These are phyloP conservation scores for Claviceps digitariae DNA, from an alignment of 2,329 filamentous ascomycete genomes.

Conservation along the genomic window DNA sequence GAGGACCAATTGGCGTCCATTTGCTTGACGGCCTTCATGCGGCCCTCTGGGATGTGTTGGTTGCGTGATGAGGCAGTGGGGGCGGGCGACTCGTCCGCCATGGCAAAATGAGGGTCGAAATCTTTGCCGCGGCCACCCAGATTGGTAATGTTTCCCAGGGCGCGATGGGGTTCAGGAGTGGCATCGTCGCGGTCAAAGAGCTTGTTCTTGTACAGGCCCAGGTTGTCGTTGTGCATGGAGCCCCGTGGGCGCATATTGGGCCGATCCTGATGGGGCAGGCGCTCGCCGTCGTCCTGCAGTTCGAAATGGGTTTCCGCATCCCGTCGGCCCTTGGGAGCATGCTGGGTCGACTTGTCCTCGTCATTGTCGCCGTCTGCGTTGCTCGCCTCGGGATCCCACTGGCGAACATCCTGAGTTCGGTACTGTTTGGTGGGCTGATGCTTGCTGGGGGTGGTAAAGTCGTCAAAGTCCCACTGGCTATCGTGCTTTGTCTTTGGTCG, in stretches of 20 bases:
- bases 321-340: conserved; percentile 55
- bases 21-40: conserved; percentile 57
- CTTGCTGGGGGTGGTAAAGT: conserved; percentile 77
- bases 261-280: conserved; percentile 34
- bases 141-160: conserved; percentile 58
- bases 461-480: conserved; percentile 76
- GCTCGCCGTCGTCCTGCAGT: conserved; percentile 60
- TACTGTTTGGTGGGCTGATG: conserved; percentile 41
- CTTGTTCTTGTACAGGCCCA: conserved; percentile 63
- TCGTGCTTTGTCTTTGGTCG: conserved; percentile 47
- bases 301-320: conserved; percentile 77
- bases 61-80: conserved; percentile 21
- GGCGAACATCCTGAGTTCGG: conserved; percentile 56
- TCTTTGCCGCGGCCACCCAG: conserved; percentile 60
- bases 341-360: conserved; percentile 42
- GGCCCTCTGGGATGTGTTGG: conserved; percentile 40
- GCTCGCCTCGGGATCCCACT: conserved; percentile 56
- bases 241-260: conserved; percentile 34
- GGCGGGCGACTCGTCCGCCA: conserved; percentile 53
- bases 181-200: conserved; percentile 47
- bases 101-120: conserved; percentile 64
- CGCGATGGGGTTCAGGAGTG: conserved; percentile 23
- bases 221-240: conserved; percentile 50
- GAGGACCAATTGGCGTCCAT: conserved; percentile 53
- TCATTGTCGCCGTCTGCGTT: conserved; percentile 34